Evolutionary conservation across 2,329 filamentous ascomycete species (phyloP), one percentile per base, ranked within the genome.

Genomic region (Phaeosphaeria sp.): DNA sequence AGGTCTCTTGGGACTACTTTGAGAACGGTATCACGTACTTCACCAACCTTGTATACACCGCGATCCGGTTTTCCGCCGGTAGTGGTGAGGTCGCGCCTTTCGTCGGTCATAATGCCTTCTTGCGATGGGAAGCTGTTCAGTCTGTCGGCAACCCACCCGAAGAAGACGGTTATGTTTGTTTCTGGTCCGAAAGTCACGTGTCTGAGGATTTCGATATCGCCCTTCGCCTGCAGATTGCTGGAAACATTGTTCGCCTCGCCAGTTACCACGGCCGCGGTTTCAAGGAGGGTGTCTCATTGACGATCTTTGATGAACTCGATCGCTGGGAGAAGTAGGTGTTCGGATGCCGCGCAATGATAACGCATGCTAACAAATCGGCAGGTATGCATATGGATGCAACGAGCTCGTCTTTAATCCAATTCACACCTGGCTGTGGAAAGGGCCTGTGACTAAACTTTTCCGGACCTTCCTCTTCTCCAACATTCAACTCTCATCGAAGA

Each of bases 181-280:
- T 86, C 78, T 92, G 89, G 89, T 90, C 88, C 15, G 89, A 92
- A 69, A 83, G 82, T n/a, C 88, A 90, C 71, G 89, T 92, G 0
- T 91, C 89, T 0, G 89, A 92, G 61, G 89, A 92, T 67, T 92
- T 92, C 54, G 89, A 92, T 60, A 89, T 91, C 73, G 84, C 87
- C 13, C 82, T 92, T 1, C 87, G 89, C 46, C 80, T 92, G 7
- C 89, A 92, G 74, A 87, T 85, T 65, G 80, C 80, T 22, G 89
- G 89, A 33, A 90, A 89, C 74, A 82, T 86, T 50, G 85, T 91
- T 55, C 88, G 90, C 15, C 80, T 91, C 1, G 89, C 87, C 7
- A 84, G 87, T 1, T 92, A 90, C 77, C 85, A 87, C 49, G 84
- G 85, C 39, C 84, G 86, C 7, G 89, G 86, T 6, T 92, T 92